phyloP scores from a whole-genome alignment of 176 grass and related monocot genomes.

The Juncus effusus region DNA sequence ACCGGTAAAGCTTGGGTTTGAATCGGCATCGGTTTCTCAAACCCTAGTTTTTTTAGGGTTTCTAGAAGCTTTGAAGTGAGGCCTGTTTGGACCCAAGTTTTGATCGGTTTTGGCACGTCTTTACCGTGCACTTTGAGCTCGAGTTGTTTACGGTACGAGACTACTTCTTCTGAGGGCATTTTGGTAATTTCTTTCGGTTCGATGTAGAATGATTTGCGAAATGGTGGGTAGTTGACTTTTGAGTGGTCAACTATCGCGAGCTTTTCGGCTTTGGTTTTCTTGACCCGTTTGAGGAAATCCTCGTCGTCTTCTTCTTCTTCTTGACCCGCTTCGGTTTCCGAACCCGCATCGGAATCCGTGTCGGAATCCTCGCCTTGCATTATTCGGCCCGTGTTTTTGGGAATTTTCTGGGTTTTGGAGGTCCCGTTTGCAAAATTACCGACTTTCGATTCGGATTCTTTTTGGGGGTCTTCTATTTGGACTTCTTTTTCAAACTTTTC shows the following conservation, averaged over 20 bases:
- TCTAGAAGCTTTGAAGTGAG: conserved; percentile 89
- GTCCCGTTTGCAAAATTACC: conserved; percentile 36
- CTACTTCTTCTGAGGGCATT: conserved; percentile 71
- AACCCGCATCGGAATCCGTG: conserved; percentile 42
- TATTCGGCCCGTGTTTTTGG: conserved; percentile 57
- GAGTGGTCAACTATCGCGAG: conserved; percentile 87
- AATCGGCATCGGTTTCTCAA: conserved; percentile 93
- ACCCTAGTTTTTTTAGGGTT: conserved; percentile 91
- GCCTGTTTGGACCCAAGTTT: conserved; percentile 86
- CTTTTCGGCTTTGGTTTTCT: conserved; percentile 94
- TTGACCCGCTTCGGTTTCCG: conserved; percentile 34
- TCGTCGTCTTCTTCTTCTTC: conserved; percentile 79
- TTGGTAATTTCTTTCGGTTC: conserved; percentile 81
- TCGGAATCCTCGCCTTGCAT: conserved; percentile 78
- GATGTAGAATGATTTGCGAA: conserved; percentile 94
- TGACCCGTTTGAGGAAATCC: conserved; percentile 89
- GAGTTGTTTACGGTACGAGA: conserved; percentile 59
- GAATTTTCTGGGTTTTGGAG: conserved; percentile 32
- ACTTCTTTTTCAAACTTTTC: conserved; percentile 59
- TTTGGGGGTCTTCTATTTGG: not conserved
- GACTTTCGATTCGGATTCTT: conserved; percentile 39
- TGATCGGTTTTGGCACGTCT: conserved; percentile 91
- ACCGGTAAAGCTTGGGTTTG: conserved; percentile 72
- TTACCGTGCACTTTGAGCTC: conserved; percentile 95
- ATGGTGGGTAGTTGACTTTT: conserved; percentile 74